These are phyloP conservation scores for Erigeron canadensis DNA, from an alignment of 129 eudicot genomes.

Conservation along the genomic window DNA sequence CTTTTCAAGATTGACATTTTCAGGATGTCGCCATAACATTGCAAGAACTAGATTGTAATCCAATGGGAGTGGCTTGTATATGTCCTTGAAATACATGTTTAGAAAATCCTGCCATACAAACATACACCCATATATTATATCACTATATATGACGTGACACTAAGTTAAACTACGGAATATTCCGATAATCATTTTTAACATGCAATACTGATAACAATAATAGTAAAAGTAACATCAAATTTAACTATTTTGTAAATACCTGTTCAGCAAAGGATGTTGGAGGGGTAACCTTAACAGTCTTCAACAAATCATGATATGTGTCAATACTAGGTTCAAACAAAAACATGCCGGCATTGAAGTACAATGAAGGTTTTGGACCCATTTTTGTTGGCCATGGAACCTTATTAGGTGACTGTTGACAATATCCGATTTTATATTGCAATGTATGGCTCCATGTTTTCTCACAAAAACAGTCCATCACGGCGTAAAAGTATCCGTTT, in stretches of 20 bases:
- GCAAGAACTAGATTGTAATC: conserved; percentile 79
- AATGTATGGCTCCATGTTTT: conserved; percentile 79
- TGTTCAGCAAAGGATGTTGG: conserved; percentile 95
- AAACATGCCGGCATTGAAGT: conserved; percentile 87
- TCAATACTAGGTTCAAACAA: conserved; percentile 56
- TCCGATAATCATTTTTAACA: too few species aligned
- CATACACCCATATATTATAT: background rate
- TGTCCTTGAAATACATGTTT: conserved; percentile 66
- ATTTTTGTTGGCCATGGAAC: conserved; percentile 61
- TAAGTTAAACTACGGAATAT: too few species aligned
- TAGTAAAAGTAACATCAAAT: too few species aligned
- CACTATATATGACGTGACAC: too few species aligned
- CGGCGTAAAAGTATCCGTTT: conserved; percentile 65
- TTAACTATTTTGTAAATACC: conserved; percentile 33
- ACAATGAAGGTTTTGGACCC: conserved; percentile 61
- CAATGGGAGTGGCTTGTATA: conserved; percentile 57
- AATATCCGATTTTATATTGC: conserved; percentile 71
- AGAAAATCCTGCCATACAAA: conserved; percentile 57
- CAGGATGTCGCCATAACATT: conserved; percentile 83
- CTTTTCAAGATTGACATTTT: conserved; percentile 56
- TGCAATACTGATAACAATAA: too few species aligned
- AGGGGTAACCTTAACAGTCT: conserved; percentile 51
- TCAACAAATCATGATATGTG: conserved; percentile 45
- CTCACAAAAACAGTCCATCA: conserved; percentile 87
- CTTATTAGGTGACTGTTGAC: conserved; percentile 78